phyloP scores from a whole-genome alignment of 2,329 filamentous ascomycete genomes.

The Kalmusia sp. region DNA sequence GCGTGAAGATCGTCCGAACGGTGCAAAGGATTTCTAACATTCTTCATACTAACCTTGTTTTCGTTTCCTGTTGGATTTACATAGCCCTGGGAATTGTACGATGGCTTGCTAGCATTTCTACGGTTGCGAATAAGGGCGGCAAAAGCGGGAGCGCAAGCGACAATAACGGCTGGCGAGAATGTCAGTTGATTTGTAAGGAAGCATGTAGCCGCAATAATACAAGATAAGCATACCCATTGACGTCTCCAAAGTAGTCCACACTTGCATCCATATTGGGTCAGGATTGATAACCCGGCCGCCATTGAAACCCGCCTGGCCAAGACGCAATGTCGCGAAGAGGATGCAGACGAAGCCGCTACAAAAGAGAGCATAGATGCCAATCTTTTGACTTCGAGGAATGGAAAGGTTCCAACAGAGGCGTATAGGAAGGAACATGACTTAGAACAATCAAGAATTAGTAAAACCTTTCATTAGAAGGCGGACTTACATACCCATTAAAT shows the following conservation, averaged over 20 bases:
- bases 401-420: constrained; percentile 47
- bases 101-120: constrained; percentile 14
- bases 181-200: constrained; percentile 14
- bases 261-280: constrained; percentile 43
- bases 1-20: neutral
- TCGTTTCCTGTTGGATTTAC: constrained; percentile 17
- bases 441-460: neutral
- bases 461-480: neutral
- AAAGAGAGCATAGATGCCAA: constrained; percentile 39
- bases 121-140: constrained; percentile 25
- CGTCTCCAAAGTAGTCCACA: constrained; percentile 47
- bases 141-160: constrained; percentile 34
- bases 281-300: constrained; percentile 33
- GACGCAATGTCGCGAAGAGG: constrained; percentile 32
- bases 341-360: constrained; percentile 35
- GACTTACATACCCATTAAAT: constrained; percentile 43
- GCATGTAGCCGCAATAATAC: neutral
- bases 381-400: constrained; percentile 42
- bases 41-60: constrained; percentile 10
- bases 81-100: constrained; percentile 20
- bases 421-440: constrained; percentile 49
- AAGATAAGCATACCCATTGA: constrained; percentile 37
- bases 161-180: constrained; percentile 27
- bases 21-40: constrained; percentile 11
- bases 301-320: constrained; percentile 42